Percentiles rank a stretch among this genome's conserved stretches.
Evolutionary conservation across 2,329 filamentous ascomycete species (phyloP).

Genomic region (Monilinia vaccinii-corymbosi): DNA sequence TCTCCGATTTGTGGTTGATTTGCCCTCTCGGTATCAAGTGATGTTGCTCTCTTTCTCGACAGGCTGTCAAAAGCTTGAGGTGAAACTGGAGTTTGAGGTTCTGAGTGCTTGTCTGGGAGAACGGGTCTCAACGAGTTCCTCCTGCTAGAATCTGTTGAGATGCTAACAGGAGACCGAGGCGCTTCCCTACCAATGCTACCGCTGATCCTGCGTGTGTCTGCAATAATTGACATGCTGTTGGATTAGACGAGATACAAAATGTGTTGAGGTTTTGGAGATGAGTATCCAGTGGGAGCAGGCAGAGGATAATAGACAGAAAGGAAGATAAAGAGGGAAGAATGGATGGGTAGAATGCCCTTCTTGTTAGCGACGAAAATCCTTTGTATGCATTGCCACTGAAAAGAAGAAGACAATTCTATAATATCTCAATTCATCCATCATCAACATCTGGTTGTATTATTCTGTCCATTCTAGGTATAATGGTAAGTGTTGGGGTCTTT

Average conservation of each 20-base stretch:
- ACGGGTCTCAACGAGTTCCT: slow-evolving; percentile 20
- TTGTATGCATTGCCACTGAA: slow-evolving; percentile 27
- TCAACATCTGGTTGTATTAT: slow-evolving; percentile 23
- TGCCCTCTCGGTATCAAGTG: slow-evolving; percentile 23
- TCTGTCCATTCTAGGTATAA: slow-evolving; percentile 25
- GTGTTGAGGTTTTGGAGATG: background rate
- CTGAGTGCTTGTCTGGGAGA: slow-evolving; percentile 20
- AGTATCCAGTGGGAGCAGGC: background rate
- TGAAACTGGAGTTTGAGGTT: slow-evolving; percentile 21
- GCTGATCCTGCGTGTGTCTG: slow-evolving; percentile 13
- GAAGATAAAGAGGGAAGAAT: slow-evolving; percentile 13
- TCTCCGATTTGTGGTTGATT: slow-evolving; percentile 25
- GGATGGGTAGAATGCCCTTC: slow-evolving; percentile 26
- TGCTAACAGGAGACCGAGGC: slow-evolving; percentile 23
- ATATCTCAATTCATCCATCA: slow-evolving; percentile 19
- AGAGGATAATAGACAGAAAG: slow-evolving; percentile 12
- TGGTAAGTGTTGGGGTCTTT: slow-evolving; percentile 25
- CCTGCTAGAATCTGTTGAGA: slow-evolving; percentile 25
- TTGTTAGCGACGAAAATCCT: slow-evolving; percentile 25
- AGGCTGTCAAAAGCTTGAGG: slow-evolving; percentile 23
- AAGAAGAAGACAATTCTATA: slow-evolving; percentile 28
- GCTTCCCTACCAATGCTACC: slow-evolving; percentile 10
- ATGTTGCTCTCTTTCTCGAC: slow-evolving; percentile 28
- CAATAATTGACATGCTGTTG: slow-evolving; percentile 22
- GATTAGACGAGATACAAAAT: background rate